These are phyloP conservation scores for Mortierella sp. DNA, from an alignment of 371 early-diverging fungal genomes.

Conservation along the genomic window DNA sequence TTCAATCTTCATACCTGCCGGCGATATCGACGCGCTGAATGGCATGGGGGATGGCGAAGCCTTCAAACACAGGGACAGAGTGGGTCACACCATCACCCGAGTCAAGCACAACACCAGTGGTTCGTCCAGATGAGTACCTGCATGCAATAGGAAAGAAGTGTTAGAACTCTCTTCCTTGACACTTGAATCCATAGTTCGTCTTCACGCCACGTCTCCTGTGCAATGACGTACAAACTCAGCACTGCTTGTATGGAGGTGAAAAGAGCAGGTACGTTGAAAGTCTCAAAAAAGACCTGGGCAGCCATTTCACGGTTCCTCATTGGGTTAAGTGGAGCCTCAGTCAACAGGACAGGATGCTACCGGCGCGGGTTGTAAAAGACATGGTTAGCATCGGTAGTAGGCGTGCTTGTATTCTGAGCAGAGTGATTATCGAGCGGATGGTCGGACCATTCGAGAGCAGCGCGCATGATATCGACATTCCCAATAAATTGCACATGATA, in stretches of 20 bases:
- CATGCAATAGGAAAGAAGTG: slow-evolving; percentile 55
- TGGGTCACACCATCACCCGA: slow-evolving; percentile 99
- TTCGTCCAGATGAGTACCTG: slow-evolving; percentile 88
- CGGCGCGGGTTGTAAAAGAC: slow-evolving; percentile 28
- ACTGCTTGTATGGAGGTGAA: slow-evolving; percentile 97
- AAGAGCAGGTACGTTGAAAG: slow-evolving; percentile 99
- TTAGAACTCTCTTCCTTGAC: slow-evolving; percentile 90
- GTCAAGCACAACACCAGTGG: slow-evolving; percentile 99
- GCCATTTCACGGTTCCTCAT: slow-evolving; percentile 99
- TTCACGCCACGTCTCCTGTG: too few species aligned
- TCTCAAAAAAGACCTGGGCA: slow-evolving; percentile 99
- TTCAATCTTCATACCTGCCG: slow-evolving; percentile 53
- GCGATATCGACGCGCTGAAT: slow-evolving; percentile 97
- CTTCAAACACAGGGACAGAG: slow-evolving; percentile 99
- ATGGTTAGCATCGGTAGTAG: not conserved
- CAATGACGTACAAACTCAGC: slow-evolving; percentile 39
- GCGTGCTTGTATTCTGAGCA: not conserved
- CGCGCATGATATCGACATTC: slow-evolving; percentile 9
- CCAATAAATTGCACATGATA: slow-evolving; percentile 34
- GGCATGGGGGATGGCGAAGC: slow-evolving; percentile 99
- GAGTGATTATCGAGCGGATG: not conserved
- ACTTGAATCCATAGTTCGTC: not conserved
- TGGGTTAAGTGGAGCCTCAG: slow-evolving; percentile 99
- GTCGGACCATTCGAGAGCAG: slow-evolving; percentile 10
- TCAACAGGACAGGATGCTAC: slow-evolving; percentile 99